These are phyloP conservation scores for Kernera saxatilis DNA, from an alignment of 345 rosid species.

Conservation along the genomic window DNA sequence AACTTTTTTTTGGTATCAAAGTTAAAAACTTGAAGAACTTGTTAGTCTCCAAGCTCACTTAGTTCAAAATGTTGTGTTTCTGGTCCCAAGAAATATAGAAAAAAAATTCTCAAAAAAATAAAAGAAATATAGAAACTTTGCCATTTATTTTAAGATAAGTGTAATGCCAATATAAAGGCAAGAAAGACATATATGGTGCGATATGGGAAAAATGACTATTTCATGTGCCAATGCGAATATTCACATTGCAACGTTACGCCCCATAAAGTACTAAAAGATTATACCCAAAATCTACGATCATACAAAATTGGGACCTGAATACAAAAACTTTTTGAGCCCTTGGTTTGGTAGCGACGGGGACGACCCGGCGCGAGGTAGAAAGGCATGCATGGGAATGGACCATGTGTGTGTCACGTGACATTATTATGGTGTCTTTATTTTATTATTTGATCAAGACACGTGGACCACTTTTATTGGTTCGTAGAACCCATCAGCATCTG, in stretches of 20 bases:
- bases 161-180: too few relatives aligned
- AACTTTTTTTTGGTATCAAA: too few relatives aligned
- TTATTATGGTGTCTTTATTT: constrained; percentile 5
- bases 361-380: constrained; percentile 20
- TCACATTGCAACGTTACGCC: background rate
- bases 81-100: too few relatives aligned
- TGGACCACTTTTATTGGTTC: constrained; percentile 5
- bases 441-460: constrained; percentile 7
- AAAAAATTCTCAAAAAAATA: too few relatives aligned
- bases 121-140: too few relatives aligned
- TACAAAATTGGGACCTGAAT: constrained; percentile 1
- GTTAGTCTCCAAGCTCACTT: too few relatives aligned
- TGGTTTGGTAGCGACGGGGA: constrained; percentile 28
- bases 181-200: too few relatives aligned
- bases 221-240: background rate
- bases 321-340: constrained; percentile 10
- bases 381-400: constrained; percentile 16
- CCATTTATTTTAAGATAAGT: too few relatives aligned
- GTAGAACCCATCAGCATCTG: background rate
- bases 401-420: constrained; percentile 21
- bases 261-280: background rate
- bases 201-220: background rate
- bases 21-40: too few relatives aligned
- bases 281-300: background rate
- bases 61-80: too few relatives aligned